Evolutionary conservation across 768 basidiomycete genomes (phyloP).

Genomic region (Collybiopsis luxurians): DNA sequence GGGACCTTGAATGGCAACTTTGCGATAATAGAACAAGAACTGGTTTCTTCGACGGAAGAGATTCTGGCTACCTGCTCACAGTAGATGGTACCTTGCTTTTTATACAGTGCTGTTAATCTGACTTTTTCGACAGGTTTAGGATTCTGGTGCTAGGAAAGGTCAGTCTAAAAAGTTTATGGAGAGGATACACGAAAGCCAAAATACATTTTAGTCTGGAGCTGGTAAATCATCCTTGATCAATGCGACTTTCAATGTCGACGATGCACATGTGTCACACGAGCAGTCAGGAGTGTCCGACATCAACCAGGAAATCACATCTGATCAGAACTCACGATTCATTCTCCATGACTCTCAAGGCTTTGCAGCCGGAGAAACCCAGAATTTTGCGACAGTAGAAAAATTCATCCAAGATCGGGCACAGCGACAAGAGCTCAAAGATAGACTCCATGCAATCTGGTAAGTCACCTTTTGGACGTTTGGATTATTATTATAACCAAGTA

Average conservation of each 20-base stretch:
- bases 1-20: too few species aligned
- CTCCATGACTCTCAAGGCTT: slow-evolving; percentile 30
- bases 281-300: slow-evolving; percentile 23
- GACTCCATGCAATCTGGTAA: slow-evolving; percentile 27
- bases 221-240: slow-evolving; percentile 30
- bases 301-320: slow-evolving; percentile 16
- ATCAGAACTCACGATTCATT: slow-evolving; percentile 21
- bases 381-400: slow-evolving; percentile 18
- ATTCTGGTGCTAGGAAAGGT: slow-evolving; percentile 28
- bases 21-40: too few species aligned
- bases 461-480: background rate
- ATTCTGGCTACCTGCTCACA: too few species aligned
- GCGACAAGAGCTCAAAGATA: slow-evolving; percentile 10
- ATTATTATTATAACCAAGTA: background rate
- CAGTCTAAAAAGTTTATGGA: too few species aligned
- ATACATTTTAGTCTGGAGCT: slow-evolving; percentile 23
- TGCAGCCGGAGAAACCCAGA: slow-evolving; percentile 23
- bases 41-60: too few species aligned
- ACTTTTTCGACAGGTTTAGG: too few species aligned
- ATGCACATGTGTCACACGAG: slow-evolving; percentile 19
- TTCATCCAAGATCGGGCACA: slow-evolving; percentile 18
- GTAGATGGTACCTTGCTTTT: too few species aligned
- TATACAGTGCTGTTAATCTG: too few species aligned
- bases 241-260: slow-evolving; percentile 21
- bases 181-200: too few species aligned